phyloP scores from a whole-genome alignment of 2,329 filamentous ascomycete genomes.

The Aspergillus aculeatinus region DNA sequence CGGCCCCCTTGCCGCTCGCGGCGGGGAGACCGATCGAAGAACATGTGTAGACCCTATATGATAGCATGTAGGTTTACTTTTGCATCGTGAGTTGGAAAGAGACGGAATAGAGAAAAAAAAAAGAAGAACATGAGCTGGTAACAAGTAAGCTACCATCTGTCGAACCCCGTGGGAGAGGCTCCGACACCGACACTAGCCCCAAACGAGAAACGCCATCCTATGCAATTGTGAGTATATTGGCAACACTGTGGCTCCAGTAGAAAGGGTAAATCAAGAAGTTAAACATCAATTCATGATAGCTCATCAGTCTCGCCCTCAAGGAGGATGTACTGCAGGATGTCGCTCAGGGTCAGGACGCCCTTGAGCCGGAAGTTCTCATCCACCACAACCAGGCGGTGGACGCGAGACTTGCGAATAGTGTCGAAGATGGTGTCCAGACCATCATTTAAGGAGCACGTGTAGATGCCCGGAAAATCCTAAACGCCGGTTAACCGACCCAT shows the following conservation, averaged over 20 bases:
- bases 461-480: constrained; percentile 89
- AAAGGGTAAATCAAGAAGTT: not conserved
- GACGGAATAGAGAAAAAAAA: constrained; percentile 11
- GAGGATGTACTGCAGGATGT: constrained; percentile 93
- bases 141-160: not conserved
- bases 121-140: not conserved
- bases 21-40: constrained; percentile 5
- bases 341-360: constrained; percentile 88
- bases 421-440: constrained; percentile 94
- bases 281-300: constrained; percentile 26
- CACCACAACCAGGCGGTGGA: constrained; percentile 89
- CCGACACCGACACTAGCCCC: not conserved
- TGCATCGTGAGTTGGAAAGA: constrained; percentile 18
- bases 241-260: constrained; percentile 1
- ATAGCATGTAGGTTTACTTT: constrained; percentile 30
- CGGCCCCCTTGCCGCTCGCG: constrained; percentile 7
- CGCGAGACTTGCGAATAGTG: constrained; percentile 89
- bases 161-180: constrained; percentile 1
- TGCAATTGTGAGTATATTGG: constrained; percentile 31
- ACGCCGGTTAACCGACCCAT: constrained; percentile 27
- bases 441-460: constrained; percentile 90
- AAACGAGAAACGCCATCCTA: constrained; percentile 32
- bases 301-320: constrained; percentile 71
- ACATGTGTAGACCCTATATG: constrained; percentile 23
- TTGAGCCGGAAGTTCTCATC: constrained; percentile 84